phyloP scores from a whole-genome alignment of 352 stramenopile species.

The Pythium apleroticum region DNA sequence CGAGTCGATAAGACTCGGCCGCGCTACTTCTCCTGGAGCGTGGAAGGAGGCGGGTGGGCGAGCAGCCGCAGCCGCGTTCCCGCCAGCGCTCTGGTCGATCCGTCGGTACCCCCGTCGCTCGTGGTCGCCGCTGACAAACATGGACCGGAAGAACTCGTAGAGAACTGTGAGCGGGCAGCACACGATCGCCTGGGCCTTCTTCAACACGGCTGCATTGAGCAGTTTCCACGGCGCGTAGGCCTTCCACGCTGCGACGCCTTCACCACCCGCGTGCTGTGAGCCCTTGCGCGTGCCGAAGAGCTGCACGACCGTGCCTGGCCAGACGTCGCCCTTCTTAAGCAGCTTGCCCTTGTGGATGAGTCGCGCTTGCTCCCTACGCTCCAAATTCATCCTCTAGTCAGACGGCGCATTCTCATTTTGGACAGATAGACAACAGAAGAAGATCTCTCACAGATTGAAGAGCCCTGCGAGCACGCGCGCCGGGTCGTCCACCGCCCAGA shows the following conservation, averaged over 20 bases:
- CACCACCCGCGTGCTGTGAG: slow-evolving; percentile 5
- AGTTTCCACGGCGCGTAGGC: slow-evolving; percentile 36
- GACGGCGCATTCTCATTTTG: too few relatives aligned
- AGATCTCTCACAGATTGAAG: slow-evolving; percentile 64
- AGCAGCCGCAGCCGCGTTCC: background rate
- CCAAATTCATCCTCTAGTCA: background rate
- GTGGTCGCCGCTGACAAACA: slow-evolving; percentile 46
- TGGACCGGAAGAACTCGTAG: slow-evolving; percentile 67
- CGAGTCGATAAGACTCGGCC: slow-evolving; percentile 46
- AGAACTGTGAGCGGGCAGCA: slow-evolving; percentile 67
- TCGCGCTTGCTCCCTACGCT: slow-evolving; percentile 57
- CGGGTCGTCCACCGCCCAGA: slow-evolving; percentile 76
- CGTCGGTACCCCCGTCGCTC: slow-evolving; percentile 49
- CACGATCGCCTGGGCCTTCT: slow-evolving; percentile 47
- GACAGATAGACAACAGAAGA: too few relatives aligned
- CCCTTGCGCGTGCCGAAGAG: slow-evolving; percentile 72
- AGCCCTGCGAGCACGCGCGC: slow-evolving; percentile 56
- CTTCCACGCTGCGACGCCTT: slow-evolving; percentile 24
- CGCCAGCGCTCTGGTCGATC: slow-evolving; percentile 24
- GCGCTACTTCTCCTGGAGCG: slow-evolving; percentile 52
- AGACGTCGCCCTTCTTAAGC: slow-evolving; percentile 81
- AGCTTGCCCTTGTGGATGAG: slow-evolving; percentile 81
- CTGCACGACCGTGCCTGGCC: slow-evolving; percentile 78
- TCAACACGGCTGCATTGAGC: slow-evolving; percentile 19
- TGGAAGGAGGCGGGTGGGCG: slow-evolving; percentile 38